Percentiles rank a stretch among this genome's conserved stretches.
phyloP scores from a whole-genome alignment of 805 yeast genomes.

The Starmerella riodocensis region DNA sequence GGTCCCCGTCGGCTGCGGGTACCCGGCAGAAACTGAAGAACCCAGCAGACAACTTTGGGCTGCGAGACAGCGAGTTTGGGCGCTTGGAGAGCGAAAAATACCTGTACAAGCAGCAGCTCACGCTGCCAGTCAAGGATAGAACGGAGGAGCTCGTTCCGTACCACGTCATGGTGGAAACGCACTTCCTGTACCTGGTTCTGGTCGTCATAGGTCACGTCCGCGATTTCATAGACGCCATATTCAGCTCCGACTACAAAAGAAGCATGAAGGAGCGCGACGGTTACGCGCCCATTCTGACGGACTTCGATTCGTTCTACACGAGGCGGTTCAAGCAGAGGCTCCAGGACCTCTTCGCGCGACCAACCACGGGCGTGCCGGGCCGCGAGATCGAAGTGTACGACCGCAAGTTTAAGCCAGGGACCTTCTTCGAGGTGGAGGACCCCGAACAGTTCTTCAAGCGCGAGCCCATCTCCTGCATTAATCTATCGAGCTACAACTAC shows the following conservation, averaged over 20 bases:
- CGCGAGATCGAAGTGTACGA: conserved; percentile 73
- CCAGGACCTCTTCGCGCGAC: conserved; percentile 90
- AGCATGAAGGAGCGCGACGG: conserved; percentile 72
- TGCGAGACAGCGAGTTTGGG: conserved; percentile 50
- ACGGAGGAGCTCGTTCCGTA: conserved; percentile 83
- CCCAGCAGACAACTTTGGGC: conserved; percentile 9
- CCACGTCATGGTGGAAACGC: conserved; percentile 63
- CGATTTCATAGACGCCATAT: conserved; percentile 71
- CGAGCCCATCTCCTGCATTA: conserved; percentile 60
- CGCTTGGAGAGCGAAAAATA: conserved; percentile 49
- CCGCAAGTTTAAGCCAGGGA: conserved; percentile 48
- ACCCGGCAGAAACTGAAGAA: too few species aligned
- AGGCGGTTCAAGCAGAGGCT: conserved; percentile 82
- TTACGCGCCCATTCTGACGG: conserved; percentile 89
- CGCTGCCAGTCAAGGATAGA: conserved; percentile 30
- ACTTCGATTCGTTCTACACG: conserved; percentile 84
- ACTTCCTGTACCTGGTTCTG: conserved; percentile 68
- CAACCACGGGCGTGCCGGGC: conserved; percentile 97
- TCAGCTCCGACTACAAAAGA: conserved; percentile 50
- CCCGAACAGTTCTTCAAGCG: conserved; percentile 44
- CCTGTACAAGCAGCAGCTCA: conserved; percentile 48
- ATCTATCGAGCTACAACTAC: conserved; percentile 82
- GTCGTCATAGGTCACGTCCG: conserved; percentile 81
- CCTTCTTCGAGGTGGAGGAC: conserved; percentile 43
- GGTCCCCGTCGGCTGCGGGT: too few species aligned